These are phyloP conservation scores for Chrysosporium keratinophilum DNA, from an alignment of 2,329 filamentous ascomycete genomes.

Conservation along the genomic window DNA sequence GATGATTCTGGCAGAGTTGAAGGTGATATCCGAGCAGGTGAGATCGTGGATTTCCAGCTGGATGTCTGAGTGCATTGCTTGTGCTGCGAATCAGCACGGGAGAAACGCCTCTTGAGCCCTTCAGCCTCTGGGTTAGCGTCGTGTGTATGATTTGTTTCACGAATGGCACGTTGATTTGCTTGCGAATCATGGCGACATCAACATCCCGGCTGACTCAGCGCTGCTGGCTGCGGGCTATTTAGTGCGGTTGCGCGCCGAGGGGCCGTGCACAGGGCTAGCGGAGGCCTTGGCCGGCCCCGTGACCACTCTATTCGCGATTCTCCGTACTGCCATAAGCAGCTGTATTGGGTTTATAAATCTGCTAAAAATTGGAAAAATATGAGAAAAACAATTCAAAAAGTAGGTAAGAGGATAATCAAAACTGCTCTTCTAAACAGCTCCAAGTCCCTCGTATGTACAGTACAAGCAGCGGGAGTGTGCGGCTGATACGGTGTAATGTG, in stretches of 20 bases:
- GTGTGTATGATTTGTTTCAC: conserved; percentile 3
- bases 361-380: too few species aligned
- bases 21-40: neutral
- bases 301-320: neutral
- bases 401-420: too few species aligned
- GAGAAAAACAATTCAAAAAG: too few species aligned
- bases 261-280: neutral
- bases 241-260: neutral
- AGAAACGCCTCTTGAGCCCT: neutral
- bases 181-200: conserved; percentile 3
- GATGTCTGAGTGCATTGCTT: neutral
- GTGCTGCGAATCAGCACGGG: neutral
- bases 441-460: too few species aligned
- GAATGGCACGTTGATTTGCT: neutral
- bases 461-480: too few species aligned
- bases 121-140: conserved; percentile 4
- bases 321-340: neutral
- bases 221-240: neutral
- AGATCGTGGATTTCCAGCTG: neutral
- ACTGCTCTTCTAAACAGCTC: neutral
- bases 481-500: neutral
- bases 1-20: neutral
- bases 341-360: too few species aligned
- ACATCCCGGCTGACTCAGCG: neutral
- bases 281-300: neutral